Evolutionary conservation across 139 green algal genomes (phyloP), one percentile per base, ranked within the genome.

Genomic region (Micractinium conductrix): DNA sequence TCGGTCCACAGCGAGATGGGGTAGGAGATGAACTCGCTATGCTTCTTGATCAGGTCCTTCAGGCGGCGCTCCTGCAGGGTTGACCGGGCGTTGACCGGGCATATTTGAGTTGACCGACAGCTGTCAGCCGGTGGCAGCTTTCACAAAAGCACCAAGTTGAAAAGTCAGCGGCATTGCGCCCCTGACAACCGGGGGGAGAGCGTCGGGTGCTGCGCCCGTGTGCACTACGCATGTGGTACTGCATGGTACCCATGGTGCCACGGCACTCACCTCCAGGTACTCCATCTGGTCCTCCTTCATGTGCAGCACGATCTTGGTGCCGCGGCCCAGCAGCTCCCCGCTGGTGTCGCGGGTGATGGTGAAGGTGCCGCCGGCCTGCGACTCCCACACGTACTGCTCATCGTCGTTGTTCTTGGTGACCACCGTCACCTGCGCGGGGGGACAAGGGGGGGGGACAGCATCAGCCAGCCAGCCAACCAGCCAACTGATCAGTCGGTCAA

Each of bases 41-140:
- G 97, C 95, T 99, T 99, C 94, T 99, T 99, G 14, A 99, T 94
- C 70, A 99, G 91, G 87, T 99, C 97, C 94, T 99, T 99, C 33
- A 99, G 84, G 62, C 95, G 92, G 60, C 96, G 92, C 94, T 99
- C 97, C 93, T 83, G 78, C 78, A 44, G 24, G 19, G 48, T 1
- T n/a, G n/a, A n/a, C n/a, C n/a, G n/a, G n/a, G n/a, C n/a, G n/a
- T n/a, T n/a, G n/a, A n/a, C n/a, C n/a, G n/a, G n/a, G n/a, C n/a
- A n/a, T n/a, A n/a, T n/a, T n/a, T n/a, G n/a, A n/a, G n/a, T n/a
- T n/a, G n/a, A n/a, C n/a, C n/a, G n/a, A n/a, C n/a, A n/a, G n/a
- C n/a, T n/a, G n/a, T n/a, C n/a, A n/a, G n/a, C n/a, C n/a, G n/a
- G n/a, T n/a, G n/a, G n/a, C n/a, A n/a, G n/a, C n/a, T n/a, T n/a